These are phyloP conservation scores for Pseudonitzschia pungens DNA, from an alignment of 108 stramenopile genomes.

Conservation along the genomic window DNA sequence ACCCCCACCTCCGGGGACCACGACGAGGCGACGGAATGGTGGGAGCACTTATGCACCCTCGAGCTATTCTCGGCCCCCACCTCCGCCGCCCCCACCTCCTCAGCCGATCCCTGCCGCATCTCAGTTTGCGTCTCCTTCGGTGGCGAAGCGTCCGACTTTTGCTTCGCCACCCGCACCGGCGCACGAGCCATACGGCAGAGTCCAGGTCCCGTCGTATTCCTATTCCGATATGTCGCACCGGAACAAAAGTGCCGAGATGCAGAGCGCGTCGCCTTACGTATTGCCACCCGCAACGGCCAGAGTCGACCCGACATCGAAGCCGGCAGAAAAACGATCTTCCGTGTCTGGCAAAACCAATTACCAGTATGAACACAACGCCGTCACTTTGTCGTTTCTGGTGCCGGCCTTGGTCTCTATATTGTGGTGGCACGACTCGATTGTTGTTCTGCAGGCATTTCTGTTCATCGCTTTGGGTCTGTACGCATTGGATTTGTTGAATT, in stretches of 20 bases:
- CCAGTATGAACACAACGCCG: constrained; percentile 30
- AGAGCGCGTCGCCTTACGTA: background rate
- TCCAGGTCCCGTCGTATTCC: constrained; percentile 8
- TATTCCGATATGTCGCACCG: constrained; percentile 5
- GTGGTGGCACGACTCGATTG: constrained; percentile 50
- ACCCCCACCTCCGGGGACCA: background rate
- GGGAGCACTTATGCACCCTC: background rate
- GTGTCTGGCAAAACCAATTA: background rate
- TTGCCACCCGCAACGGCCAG: background rate
- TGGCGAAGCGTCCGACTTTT: background rate
- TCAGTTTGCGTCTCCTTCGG: background rate
- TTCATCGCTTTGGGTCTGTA: constrained; percentile 49
- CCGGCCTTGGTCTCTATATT: constrained; percentile 56
- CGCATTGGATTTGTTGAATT: constrained; percentile 64
- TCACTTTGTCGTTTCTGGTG: constrained; percentile 41
- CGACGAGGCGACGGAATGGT: background rate
- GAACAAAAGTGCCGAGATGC: background rate
- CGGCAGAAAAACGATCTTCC: background rate
- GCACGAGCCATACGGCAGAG: constrained; percentile 7
- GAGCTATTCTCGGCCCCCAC: background rate
- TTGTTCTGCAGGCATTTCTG: constrained; percentile 44
- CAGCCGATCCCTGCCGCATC: background rate
- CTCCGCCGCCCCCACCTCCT: background rate
- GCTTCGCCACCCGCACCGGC: background rate
- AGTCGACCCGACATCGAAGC: background rate